These are phyloP conservation scores for Nicotiana undulata DNA, from an alignment of 257 asterid genomes.

Conservation along the genomic window DNA sequence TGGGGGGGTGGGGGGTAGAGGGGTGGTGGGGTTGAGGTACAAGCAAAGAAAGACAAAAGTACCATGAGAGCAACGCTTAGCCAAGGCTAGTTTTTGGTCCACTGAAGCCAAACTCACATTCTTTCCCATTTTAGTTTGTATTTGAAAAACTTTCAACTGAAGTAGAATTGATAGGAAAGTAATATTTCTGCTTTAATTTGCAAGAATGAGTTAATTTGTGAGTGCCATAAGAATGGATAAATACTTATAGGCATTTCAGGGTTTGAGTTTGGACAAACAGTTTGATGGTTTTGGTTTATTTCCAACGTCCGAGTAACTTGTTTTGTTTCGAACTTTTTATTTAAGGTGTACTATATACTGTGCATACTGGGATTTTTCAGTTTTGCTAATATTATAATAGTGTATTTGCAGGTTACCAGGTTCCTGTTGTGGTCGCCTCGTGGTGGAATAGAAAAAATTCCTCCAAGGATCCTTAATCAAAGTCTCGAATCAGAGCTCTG, in stretches of 20 bases:
- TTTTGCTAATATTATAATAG: too few species aligned
- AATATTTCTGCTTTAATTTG: background rate
- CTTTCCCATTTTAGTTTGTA: constrained; percentile 19
- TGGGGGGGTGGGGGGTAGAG: too few species aligned
- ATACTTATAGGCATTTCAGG: constrained; percentile 8
- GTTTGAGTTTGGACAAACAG: background rate
- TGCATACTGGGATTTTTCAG: too few species aligned
- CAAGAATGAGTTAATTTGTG: background rate
- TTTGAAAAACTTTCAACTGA: background rate
- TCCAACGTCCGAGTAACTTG: constrained; percentile 22
- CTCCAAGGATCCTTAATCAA: too few species aligned
- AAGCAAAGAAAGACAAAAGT: background rate
- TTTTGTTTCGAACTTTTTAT: background rate
- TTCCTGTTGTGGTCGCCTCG: background rate
- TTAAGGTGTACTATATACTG: too few species aligned
- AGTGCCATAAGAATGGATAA: background rate
- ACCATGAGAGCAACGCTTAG: constrained; percentile 78
- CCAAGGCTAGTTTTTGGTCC: constrained; percentile 65
- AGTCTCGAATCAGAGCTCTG: too few species aligned
- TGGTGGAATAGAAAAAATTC: too few species aligned
- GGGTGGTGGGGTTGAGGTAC: background rate
- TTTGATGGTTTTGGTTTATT: constrained; percentile 27
- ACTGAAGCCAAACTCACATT: constrained; percentile 37
- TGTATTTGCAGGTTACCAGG: background rate
- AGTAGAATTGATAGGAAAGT: background rate